phyloP scores from a whole-genome alignment of 768 basidiomycete genomes.

The Boletus rubroflammeus region DNA sequence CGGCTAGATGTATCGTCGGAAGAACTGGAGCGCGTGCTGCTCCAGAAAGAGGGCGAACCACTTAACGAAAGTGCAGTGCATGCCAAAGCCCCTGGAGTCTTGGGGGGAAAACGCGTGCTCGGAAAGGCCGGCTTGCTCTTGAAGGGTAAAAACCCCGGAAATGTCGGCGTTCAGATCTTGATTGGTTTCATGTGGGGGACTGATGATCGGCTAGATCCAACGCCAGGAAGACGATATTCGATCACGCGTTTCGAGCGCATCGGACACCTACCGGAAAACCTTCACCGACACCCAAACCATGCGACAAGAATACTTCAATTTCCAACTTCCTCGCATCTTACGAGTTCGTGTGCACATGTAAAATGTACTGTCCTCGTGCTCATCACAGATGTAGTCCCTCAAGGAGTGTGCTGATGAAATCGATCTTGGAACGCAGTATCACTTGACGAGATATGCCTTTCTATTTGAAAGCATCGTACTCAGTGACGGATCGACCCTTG shows the following conservation, averaged over 20 bases:
- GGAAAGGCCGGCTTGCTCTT: constrained; percentile 87
- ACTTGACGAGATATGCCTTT: constrained; percentile 91
- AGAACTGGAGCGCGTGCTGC: constrained; percentile 86
- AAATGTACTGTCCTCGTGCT: neutral
- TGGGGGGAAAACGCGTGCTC: constrained; percentile 74
- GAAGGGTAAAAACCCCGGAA: constrained; percentile 90
- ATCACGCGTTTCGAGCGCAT: constrained; percentile 75
- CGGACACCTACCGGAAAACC: constrained; percentile 87
- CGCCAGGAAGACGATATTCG: constrained; percentile 95
- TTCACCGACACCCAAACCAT: constrained; percentile 85
- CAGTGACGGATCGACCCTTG: constrained; percentile 81
- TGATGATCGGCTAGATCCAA: constrained; percentile 54
- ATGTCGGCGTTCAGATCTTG: constrained; percentile 41
- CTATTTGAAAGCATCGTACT: constrained; percentile 88
- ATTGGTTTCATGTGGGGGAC: constrained; percentile 2
- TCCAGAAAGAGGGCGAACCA: constrained; percentile 95
- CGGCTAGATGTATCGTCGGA: constrained; percentile 88
- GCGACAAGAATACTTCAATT: constrained; percentile 97
- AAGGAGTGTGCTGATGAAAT: constrained; percentile 97
- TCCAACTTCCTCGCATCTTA: constrained; percentile 90
- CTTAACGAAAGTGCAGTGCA: constrained; percentile 77
- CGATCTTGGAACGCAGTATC: constrained; percentile 97
- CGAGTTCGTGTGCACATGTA: constrained; percentile 54
- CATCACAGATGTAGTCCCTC: constrained; percentile 52
- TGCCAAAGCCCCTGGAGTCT: constrained; percentile 51